phyloP scores from a whole-genome alignment of 371 early-diverging fungal genomes.

The Mortierella sp. region DNA sequence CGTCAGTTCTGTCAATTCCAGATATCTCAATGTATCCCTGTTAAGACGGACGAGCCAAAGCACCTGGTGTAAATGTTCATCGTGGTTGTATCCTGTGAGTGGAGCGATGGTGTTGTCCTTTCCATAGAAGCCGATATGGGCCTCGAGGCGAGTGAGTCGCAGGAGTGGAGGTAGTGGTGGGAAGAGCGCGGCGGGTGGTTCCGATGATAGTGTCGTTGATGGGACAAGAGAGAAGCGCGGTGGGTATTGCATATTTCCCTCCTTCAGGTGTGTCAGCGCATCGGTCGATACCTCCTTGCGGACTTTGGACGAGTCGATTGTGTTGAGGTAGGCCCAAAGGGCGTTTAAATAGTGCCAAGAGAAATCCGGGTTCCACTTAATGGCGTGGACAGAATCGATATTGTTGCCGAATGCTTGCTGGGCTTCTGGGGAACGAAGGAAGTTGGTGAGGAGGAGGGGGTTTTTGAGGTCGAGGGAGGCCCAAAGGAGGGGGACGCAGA shows the following conservation, averaged over 20 bases:
- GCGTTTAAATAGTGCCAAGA: not conserved
- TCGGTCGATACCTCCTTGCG: not conserved
- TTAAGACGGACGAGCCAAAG: not conserved
- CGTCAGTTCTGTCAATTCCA: not conserved
- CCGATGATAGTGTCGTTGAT: too few relatives aligned
- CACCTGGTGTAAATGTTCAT: not conserved
- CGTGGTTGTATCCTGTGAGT: not conserved
- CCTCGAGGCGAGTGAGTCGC: too few relatives aligned
- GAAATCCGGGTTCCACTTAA: not conserved
- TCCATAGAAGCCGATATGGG: too few relatives aligned
- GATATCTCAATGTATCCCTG: not conserved
- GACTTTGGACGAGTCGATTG: not conserved
- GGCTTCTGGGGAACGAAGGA: too few relatives aligned
- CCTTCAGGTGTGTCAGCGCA: not conserved
- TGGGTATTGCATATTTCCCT: not conserved
- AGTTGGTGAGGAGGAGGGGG: too few relatives aligned
- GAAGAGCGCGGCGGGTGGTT: too few relatives aligned
- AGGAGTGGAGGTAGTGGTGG: too few relatives aligned
- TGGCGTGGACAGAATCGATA: not conserved
- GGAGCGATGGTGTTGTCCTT: not conserved
- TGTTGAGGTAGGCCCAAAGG: not conserved
- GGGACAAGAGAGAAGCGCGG: not conserved
- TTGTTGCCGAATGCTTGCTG: not conserved
- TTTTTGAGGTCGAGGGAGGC: not conserved
- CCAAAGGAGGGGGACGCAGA: not conserved